Conservation (phyloP, 2,329 filamentous ascomycete species). For the Ophiostoma populinum region DNA sequence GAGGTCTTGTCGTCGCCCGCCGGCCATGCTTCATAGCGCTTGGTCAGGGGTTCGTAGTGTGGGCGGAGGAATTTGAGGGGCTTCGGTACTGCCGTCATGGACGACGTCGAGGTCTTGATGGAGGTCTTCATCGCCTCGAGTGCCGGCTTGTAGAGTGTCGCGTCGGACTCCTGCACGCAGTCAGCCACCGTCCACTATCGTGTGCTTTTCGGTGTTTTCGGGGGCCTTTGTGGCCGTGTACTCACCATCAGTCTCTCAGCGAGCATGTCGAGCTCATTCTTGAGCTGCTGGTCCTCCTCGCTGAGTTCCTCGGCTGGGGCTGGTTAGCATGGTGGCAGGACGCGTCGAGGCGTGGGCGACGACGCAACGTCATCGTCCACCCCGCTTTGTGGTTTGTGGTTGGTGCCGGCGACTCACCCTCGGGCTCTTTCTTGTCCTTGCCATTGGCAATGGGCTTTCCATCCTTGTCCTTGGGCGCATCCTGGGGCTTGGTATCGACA, state of each 20-base stretch:
- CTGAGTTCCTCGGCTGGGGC: slow-evolving; percentile 78
- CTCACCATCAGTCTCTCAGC: slow-evolving; percentile 79
- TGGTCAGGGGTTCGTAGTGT: slow-evolving; percentile 80
- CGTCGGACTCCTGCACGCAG: slow-evolving; percentile 60
- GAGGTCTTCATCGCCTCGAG: slow-evolving; percentile 94
- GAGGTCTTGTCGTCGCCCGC: slow-evolving; percentile 71
- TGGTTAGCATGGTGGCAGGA: no score
- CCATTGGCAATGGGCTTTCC: slow-evolving; percentile 54
- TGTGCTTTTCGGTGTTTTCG: not conserved
- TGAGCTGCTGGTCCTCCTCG: slow-evolving; percentile 96
- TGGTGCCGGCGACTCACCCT: no score
- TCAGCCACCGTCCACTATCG: not conserved
- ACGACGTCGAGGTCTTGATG: slow-evolving; percentile 98
- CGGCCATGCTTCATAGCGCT: slow-evolving; percentile 80
- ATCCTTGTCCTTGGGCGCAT: slow-evolving; percentile 46
- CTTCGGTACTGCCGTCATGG: slow-evolving; percentile 98
- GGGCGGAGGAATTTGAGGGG: slow-evolving; percentile 94
- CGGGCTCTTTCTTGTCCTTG: slow-evolving; percentile 29
- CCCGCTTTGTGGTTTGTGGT: no score
- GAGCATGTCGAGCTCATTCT: slow-evolving; percentile 94
- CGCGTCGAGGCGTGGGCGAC: no score
- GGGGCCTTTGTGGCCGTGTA: no score
- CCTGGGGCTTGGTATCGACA: slow-evolving; percentile 45
- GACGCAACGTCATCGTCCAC: slow-evolving; percentile 8
- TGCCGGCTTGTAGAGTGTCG: slow-evolving; percentile 75